These are phyloP conservation scores for Biscutella laevigata DNA, from an alignment of 441 rosid genomes.

Conservation along the genomic window DNA sequence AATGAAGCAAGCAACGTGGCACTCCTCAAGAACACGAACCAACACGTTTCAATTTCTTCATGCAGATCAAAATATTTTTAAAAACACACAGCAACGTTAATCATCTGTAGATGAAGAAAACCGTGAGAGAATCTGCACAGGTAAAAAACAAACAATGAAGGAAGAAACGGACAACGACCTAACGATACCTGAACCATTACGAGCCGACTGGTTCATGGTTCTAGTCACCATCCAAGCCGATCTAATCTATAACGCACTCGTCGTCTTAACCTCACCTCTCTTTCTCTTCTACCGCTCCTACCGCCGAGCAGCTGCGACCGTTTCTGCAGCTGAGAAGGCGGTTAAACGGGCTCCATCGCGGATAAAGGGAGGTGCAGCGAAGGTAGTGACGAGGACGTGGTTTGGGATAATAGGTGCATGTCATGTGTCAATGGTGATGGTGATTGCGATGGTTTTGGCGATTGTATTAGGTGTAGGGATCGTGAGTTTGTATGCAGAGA, in stretches of 20 bases:
- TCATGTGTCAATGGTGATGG: slow-evolving; percentile 39
- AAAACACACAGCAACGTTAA: too few relatives aligned
- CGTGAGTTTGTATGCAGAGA: slow-evolving; percentile 48
- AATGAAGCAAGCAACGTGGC: slow-evolving; percentile 25
- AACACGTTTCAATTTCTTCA: slow-evolving; percentile 22
- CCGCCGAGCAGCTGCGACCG: slow-evolving; percentile 35
- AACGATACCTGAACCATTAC: slow-evolving; percentile 28
- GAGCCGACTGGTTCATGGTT: slow-evolving; percentile 38
- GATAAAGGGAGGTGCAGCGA: slow-evolving; percentile 18
- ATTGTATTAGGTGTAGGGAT: slow-evolving; percentile 44
- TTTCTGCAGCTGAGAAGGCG: slow-evolving; percentile 29
- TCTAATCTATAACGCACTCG: slow-evolving; percentile 36
- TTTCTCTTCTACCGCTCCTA: slow-evolving; percentile 37
- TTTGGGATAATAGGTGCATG: slow-evolving; percentile 51
- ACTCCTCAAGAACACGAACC: slow-evolving; percentile 6
- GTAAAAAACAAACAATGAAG: slow-evolving; percentile 16
- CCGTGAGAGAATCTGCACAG: slow-evolving; percentile 7
- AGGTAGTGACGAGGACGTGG: slow-evolving; percentile 32
- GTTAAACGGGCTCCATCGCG: slow-evolving; percentile 31
- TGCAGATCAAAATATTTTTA: slow-evolving; percentile 5
- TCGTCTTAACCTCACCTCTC: slow-evolving; percentile 43
- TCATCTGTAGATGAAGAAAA: too few relatives aligned
- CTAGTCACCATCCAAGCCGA: slow-evolving; percentile 45
- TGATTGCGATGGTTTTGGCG: slow-evolving; percentile 36
- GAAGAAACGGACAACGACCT: slow-evolving; percentile 11